A percentile compares a stretch with the other conserved stretches of the same genome.
phyloP scores from a whole-genome alignment of 495 filamentous ascomycete species.

The Pyrenula massariospora region DNA sequence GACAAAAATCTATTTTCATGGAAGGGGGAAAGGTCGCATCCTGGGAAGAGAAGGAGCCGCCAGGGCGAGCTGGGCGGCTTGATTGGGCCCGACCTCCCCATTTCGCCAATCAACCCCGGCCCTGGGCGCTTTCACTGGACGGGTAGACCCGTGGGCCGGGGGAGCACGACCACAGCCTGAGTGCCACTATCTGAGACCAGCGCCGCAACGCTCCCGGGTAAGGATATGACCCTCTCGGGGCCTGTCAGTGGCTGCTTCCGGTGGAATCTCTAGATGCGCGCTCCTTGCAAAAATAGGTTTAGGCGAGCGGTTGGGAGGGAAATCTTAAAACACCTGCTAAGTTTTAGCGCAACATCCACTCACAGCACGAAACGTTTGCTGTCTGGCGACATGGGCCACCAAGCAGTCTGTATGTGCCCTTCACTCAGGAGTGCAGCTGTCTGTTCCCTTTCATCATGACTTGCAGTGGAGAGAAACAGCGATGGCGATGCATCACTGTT shows the following conservation, averaged over 20 bases:
- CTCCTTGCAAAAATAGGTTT: neutral
- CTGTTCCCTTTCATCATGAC: no score
- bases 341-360: neutral
- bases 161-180: no score
- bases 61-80: neutral
- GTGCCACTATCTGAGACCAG: no score
- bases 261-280: neutral
- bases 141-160: no score
- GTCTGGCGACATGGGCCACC: neutral
- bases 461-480: no score
- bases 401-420: neutral
- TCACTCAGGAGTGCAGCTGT: neutral
- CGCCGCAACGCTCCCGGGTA: no score
- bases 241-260: neutral
- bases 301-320: neutral
- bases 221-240: no score
- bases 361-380: neutral
- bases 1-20: neutral
- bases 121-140: no score
- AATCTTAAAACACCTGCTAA: neutral
- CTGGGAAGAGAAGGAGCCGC: neutral
- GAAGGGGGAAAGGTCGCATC: neutral
- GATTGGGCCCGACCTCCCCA: neutral
- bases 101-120: no score
- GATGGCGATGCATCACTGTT: no score